A percentile compares a stretch with the other conserved stretches of the same genome.
Conservation (phyloP, 139 green algal genomes). For the Gonium pectorale region DNA sequence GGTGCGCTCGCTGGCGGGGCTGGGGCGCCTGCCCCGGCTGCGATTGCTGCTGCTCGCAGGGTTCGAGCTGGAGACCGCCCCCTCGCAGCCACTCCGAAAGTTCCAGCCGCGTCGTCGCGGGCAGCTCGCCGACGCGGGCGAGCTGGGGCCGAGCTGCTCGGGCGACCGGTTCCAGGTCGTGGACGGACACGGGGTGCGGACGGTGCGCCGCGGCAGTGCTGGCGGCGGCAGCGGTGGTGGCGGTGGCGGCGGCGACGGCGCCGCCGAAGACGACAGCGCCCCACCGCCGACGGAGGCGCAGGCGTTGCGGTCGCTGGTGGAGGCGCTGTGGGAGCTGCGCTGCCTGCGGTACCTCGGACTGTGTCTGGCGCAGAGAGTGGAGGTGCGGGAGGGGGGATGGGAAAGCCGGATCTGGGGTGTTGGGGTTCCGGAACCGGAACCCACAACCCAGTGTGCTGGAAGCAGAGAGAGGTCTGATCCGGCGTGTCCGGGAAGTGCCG, state of each 20-base stretch:
- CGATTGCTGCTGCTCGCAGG: conserved; percentile 16
- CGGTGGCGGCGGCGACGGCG: not conserved
- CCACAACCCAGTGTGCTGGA: not conserved
- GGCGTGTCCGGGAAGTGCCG: not conserved
- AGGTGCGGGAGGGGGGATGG: not conserved
- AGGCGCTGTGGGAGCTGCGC: not conserved
- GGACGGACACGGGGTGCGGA: not conserved
- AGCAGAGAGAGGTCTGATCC: not conserved
- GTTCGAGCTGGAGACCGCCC: too few species aligned
- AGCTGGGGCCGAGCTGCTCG: too few species aligned
- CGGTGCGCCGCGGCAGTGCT: not conserved
- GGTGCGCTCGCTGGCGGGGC: not conserved
- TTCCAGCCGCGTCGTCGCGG: too few species aligned
- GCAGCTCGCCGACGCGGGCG: too few species aligned
- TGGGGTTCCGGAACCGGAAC: not conserved
- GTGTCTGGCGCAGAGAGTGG: not conserved
- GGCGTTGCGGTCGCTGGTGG: not conserved
- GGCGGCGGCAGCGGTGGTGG: not conserved
- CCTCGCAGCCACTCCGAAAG: too few species aligned
- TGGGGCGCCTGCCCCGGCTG: conserved; percentile 9
- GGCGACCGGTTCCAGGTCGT: too few species aligned
- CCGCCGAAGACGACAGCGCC: not conserved
- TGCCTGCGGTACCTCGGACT: conserved; percentile 14
- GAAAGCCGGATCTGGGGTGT: not conserved
- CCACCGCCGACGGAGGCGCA: not conserved